Percentiles rank a stretch among this genome's conserved stretches.
These are phyloP conservation scores for Suillus weaverae DNA, from an alignment of 768 basidiomycete species.

Conservation along the genomic window DNA sequence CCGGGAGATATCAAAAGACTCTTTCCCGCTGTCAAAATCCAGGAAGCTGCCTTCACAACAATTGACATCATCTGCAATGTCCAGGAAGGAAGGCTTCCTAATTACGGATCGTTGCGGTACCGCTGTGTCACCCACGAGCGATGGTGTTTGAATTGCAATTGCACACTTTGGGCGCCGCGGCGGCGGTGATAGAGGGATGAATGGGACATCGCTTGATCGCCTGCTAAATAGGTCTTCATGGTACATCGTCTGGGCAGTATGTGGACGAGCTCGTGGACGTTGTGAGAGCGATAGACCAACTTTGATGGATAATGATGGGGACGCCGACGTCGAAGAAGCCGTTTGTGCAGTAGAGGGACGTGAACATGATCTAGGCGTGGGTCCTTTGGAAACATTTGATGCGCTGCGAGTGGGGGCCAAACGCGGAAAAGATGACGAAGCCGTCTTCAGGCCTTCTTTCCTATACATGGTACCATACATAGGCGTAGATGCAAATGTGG, in stretches of 20 bases:
- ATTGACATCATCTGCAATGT: slow-evolving; percentile 47
- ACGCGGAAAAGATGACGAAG: slow-evolving; percentile 27
- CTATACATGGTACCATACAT: slow-evolving; percentile 33
- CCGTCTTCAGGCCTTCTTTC: slow-evolving; percentile 27
- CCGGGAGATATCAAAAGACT: slow-evolving; percentile 40
- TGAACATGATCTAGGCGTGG: slow-evolving; percentile 17
- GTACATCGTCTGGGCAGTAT: slow-evolving; percentile 11
- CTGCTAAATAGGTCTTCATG: slow-evolving; percentile 3
- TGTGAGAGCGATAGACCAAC: slow-evolving; percentile 55
- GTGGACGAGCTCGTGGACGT: slow-evolving; percentile 32
- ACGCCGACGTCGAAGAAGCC: slow-evolving; percentile 9
- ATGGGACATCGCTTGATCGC: slow-evolving; percentile 30
- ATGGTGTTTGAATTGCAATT: neutral
- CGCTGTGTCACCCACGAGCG: slow-evolving; percentile 33
- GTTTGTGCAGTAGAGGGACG: slow-evolving; percentile 41
- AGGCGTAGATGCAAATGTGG: slow-evolving; percentile 40
- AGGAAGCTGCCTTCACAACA: slow-evolving; percentile 39
- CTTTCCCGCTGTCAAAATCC: slow-evolving; percentile 38
- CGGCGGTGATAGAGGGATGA: slow-evolving; percentile 39
- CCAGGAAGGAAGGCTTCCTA: slow-evolving; percentile 71
- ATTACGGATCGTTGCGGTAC: slow-evolving; percentile 54
- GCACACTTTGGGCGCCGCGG: slow-evolving; percentile 19
- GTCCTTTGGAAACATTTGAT: slow-evolving; percentile 19
- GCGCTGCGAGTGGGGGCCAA: slow-evolving; percentile 20
- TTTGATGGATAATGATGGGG: slow-evolving; percentile 28